Evolutionary conservation across 2,329 filamentous ascomycete genomes (phyloP), one percentile per base, ranked within the genome.

Genomic region (Sporothrix euskadiensis): DNA sequence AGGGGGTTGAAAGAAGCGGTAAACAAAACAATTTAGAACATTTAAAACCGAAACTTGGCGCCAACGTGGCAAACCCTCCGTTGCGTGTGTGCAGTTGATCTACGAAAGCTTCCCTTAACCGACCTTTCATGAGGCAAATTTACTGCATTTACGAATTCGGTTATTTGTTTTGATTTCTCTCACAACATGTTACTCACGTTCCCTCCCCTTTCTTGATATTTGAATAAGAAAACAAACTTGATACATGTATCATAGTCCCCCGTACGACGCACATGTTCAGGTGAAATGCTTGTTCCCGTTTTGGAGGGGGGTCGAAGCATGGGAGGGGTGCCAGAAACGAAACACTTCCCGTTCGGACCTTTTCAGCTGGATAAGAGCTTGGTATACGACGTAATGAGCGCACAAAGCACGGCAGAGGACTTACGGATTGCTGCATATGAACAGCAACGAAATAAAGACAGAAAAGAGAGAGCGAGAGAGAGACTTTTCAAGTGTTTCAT

Each of bases 401-500:
- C 16, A 52, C 22, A 66, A 66, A 12, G 26, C 14, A 59, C 44
- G 44, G 26, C 56, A 10, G 9, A 22, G 6, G 9, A 26, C 35
- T 32, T 26, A 35, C 68, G 52, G 32, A 70, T 70, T 70, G 44
- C 59, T 70, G n/a, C 49, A 70, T 41, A 69, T 9, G 32, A 16
- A 6, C 12, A 14, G 10, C 3, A 19, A 69, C 1, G n/a, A 22
- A 56, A 22, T 9, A 41, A 6, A 57, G 10, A 14, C 9, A 65
- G 5, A 12, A 35, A 22, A 7, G 10, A 30, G 16, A 52, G 10
- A 47, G 7, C 7, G 10, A 22, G n/a, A 32, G 30, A 69, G 14
- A 69, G 14, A 39, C 19, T 30, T 41, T 39, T 39, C n/a, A 10
- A 14, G 56, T 65, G 70, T 71, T 71, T 71, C 70, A 71, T 44